phyloP scores from a whole-genome alignment of 2,329 filamentous ascomycete genomes.

The Phialocephala sp. region DNA sequence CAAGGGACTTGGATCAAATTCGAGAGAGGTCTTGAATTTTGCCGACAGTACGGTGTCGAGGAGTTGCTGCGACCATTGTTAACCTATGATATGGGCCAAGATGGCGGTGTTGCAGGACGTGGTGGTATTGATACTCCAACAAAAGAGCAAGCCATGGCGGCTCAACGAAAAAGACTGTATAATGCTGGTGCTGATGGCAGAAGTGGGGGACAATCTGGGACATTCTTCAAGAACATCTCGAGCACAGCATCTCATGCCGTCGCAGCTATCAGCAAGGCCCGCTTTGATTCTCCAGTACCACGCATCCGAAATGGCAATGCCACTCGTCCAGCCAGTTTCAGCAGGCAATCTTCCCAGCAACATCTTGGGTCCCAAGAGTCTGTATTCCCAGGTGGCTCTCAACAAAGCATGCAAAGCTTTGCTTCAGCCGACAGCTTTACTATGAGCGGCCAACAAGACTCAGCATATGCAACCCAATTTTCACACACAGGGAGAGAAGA shows the following conservation, averaged over 20 bases:
- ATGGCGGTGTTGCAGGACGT: constrained; percentile 72
- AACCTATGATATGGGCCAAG: constrained; percentile 80
- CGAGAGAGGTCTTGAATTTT: constrained; percentile 89
- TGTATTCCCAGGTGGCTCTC: constrained; percentile 74
- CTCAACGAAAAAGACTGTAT: constrained; percentile 90
- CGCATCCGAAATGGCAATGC: constrained; percentile 64
- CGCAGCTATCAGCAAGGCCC: constrained; percentile 94
- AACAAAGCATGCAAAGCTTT: constrained; percentile 79
- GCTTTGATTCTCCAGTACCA: constrained; percentile 85
- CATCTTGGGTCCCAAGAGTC: constrained; percentile 64
- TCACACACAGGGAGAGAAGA: constrained; percentile 44
- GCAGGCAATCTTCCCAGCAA: constrained; percentile 72
- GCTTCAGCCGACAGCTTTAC: constrained; percentile 76
- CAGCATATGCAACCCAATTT: constrained; percentile 69
- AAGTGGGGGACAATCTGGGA: constrained; percentile 72
- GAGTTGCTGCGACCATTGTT: constrained; percentile 76
- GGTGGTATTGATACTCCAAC: constrained; percentile 91
- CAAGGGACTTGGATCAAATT: constrained; percentile 99
- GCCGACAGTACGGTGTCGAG: constrained; percentile 78
- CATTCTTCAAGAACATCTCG: constrained; percentile 97
- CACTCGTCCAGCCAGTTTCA: constrained; percentile 71
- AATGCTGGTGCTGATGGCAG: constrained; percentile 74
- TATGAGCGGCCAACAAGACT: constrained; percentile 61
- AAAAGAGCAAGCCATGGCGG: constrained; percentile 98
- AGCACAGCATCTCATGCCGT: constrained; percentile 91